Base-by-base conservation (phyloP, 2,329 filamentous ascomycete species). In the Emergomyces africanus region DNA sequence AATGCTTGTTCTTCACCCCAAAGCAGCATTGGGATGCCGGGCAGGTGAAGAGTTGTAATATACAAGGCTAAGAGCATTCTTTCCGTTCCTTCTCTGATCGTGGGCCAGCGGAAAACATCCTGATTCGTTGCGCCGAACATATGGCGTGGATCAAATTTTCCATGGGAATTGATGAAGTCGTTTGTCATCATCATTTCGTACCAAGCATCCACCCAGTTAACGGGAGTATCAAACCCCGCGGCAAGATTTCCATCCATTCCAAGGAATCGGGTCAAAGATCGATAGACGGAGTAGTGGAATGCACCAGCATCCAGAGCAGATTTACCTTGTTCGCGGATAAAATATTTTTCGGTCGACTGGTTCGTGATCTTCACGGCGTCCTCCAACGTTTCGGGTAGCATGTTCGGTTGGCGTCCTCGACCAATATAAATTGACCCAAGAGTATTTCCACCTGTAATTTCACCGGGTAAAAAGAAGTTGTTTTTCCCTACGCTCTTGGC, bases 1-100 rank as follows among this genome's bases (percentile, higher is more conserved):
- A 83, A 83, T 0, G 79, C 80, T 69, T 87, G 84, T 66, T 87
- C 84, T 66, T 87, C 84, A 20, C 84, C 83, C 80, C 82, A 87
- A 18, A 81, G 75, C 18, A 84, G 70, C 35, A 83, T 67, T 0
- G 83, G 81, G 35, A 85, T 82, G 18, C 83, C 83, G 1, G 83
- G 83, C 67, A 85, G 75, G 53, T 83, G 72, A 56, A 85, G 66
- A 0, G 81, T 83, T 0, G 80, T 81, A 50, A 86, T 76, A 64
- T 83, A 85, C 18, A 80, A 73, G 5, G 77, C 83, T 4, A 85
- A 69, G 6, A 85, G 71, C 66, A 82, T 79, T 50, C 80, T 76
- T 64, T 84, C 75, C 0, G 80, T 79, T 3, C 83, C 83, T 60
- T 82, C 77, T 42, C 74, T 72, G 28, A 86, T 73, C 10, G 81